These are phyloP conservation scores for Aspergillus fijiensis DNA, from an alignment of 2,329 filamentous ascomycete species.

Conservation along the genomic window DNA sequence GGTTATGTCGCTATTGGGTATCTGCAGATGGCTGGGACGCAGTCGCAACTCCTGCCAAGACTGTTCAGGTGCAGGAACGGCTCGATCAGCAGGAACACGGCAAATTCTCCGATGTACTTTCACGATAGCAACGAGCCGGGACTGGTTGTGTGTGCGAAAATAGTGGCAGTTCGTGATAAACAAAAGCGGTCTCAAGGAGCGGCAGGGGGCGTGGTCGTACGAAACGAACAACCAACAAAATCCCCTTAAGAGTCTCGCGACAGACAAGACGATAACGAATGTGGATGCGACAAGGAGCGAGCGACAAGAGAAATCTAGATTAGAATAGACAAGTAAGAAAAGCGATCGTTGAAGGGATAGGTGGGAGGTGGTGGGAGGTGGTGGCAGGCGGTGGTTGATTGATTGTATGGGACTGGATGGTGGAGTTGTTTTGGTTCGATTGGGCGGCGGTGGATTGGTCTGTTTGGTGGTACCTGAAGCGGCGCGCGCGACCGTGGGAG, in stretches of 20 bases:
- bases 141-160: slow-evolving; percentile 11
- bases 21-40: slow-evolving; percentile 6
- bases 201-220: slow-evolving; percentile 23
- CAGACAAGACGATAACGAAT: slow-evolving; percentile 25
- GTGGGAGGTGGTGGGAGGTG: slow-evolving; percentile 3
- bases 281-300: slow-evolving; percentile 28
- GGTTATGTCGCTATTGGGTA: neutral
- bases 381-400: slow-evolving; percentile 8
- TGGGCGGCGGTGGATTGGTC: neutral
- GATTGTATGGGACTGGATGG: slow-evolving; percentile 6
- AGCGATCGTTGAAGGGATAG: slow-evolving; percentile 9
- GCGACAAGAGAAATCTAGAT: slow-evolving; percentile 23
- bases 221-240: slow-evolving; percentile 15
- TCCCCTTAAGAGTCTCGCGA: slow-evolving; percentile 12
- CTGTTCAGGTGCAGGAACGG: neutral
- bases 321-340: slow-evolving; percentile 12
- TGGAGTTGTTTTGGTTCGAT: slow-evolving; percentile 5
- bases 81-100: neutral
- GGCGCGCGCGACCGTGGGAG: slow-evolving; percentile 24
- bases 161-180: slow-evolving; percentile 12
- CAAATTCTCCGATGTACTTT: slow-evolving; percentile 6
- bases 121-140: slow-evolving; percentile 1
- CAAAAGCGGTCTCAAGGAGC: slow-evolving; percentile 26
- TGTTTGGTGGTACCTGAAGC: slow-evolving; percentile 15
- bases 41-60: slow-evolving; percentile 2